Percentiles rank a stretch among this genome's conserved stretches.
Conservation (phyloP, 192 early-diverging fungal genomes). For the Backusella macrospora region DNA sequence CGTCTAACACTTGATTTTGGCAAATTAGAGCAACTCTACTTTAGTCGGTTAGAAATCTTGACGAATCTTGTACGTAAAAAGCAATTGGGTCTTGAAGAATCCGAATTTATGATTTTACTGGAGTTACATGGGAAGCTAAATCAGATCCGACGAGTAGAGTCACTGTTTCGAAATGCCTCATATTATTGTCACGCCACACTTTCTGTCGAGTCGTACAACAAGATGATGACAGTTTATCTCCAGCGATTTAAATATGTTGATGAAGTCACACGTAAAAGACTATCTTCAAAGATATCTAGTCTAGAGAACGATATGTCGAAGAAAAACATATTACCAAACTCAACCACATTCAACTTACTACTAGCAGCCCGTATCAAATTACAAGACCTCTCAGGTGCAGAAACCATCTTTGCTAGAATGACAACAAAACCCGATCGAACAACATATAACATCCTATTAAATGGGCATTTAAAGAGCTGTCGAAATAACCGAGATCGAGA, state of each 20-base stretch:
- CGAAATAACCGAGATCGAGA: neutral
- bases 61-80: neutral
- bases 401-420: slow-evolving; percentile 7
- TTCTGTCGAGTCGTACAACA: slow-evolving; percentile 17
- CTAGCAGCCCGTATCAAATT: slow-evolving; percentile 27
- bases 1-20: neutral
- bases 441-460: slow-evolving; percentile 25
- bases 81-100: neutral
- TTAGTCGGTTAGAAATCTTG: neutral
- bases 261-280: neutral
- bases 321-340: neutral
- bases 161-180: slow-evolving; percentile 18
- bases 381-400: slow-evolving; percentile 12
- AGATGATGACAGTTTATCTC: slow-evolving; percentile 17
- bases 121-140: slow-evolving; percentile 18
- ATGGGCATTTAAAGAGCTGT: slow-evolving; percentile 13
- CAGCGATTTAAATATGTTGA: slow-evolving; percentile 17
- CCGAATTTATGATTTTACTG: slow-evolving; percentile 12
- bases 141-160: slow-evolving; percentile 12
- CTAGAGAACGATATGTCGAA: neutral
- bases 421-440: slow-evolving; percentile 18
- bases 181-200: slow-evolving; percentile 11
- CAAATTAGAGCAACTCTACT: neutral
- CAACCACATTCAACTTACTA: slow-evolving; percentile 10
- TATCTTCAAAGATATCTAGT: neutral